Conservation (phyloP, 805 yeast species). For the Blastobotrys mokoenaii region DNA sequence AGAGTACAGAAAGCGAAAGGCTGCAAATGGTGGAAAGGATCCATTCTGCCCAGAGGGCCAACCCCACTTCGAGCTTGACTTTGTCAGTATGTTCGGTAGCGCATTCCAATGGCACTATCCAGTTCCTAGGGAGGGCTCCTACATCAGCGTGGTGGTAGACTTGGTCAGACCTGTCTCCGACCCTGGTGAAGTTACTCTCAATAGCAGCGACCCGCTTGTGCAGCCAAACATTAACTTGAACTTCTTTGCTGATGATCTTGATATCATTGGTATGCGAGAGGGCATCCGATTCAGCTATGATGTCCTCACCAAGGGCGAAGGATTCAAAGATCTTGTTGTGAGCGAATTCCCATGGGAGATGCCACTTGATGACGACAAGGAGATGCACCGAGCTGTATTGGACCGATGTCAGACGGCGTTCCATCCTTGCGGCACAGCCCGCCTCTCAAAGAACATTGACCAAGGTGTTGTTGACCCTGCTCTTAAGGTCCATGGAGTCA, state of each 20-base stretch:
- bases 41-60: conserved; percentile 25
- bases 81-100: conserved; percentile 23
- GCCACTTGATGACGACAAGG: conserved; percentile 26
- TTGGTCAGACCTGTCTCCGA: conserved; percentile 26
- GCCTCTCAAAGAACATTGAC: conserved; percentile 13
- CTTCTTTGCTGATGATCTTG: conserved; percentile 27
- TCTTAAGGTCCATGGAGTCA: conserved; percentile 27
- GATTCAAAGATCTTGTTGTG: conserved; percentile 26
- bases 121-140: conserved; percentile 20
- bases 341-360: conserved; percentile 28
- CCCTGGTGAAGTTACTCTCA: conserved; percentile 23
- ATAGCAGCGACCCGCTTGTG: conserved; percentile 21
- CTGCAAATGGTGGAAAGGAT: conserved; percentile 24
- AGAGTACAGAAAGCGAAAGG: conserved; percentile 17
- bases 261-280: conserved; percentile 27
- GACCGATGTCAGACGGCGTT: conserved; percentile 27
- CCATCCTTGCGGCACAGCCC: conserved; percentile 29
- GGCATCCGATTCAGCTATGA: conserved; percentile 28
- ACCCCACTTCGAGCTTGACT: conserved; percentile 26
- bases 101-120: conserved; percentile 27
- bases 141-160: conserved; percentile 23
- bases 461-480: conserved; percentile 25
- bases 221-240: conserved; percentile 25
- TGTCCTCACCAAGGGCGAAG: conserved; percentile 24
- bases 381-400: conserved; percentile 26